These are phyloP conservation scores for Sphaerostilbella broomeana DNA, from an alignment of 2,329 filamentous ascomycete genomes.

Conservation along the genomic window DNA sequence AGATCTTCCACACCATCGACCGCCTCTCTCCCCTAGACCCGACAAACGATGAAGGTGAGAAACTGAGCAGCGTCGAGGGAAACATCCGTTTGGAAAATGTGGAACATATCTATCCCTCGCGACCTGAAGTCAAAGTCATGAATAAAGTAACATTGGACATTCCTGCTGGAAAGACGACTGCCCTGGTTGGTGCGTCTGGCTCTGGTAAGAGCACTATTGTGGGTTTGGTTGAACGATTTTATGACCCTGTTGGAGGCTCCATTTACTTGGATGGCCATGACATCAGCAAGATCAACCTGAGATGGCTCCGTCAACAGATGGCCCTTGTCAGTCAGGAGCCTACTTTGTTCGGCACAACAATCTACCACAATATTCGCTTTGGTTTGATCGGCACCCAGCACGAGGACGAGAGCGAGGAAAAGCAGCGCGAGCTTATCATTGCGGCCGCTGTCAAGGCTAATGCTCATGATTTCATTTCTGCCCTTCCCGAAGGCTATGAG, in stretches of 20 bases:
- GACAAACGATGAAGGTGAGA: constrained; percentile 59
- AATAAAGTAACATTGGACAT: constrained; percentile 71
- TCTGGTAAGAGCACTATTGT: constrained; percentile 95
- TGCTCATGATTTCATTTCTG: constrained; percentile 82
- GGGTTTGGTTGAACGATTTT: constrained; percentile 88
- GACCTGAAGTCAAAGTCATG: constrained; percentile 86
- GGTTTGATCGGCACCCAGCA: constrained; percentile 79
- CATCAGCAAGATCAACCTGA: constrained; percentile 73
- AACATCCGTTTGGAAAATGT: constrained; percentile 74
- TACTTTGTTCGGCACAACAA: constrained; percentile 81
- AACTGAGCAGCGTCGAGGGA: constrained; percentile 65
- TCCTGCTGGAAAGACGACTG: constrained; percentile 88
- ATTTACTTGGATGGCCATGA: constrained; percentile 80
- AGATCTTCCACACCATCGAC: constrained; percentile 94
- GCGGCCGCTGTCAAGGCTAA: constrained; percentile 87
- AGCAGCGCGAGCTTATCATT: constrained; percentile 63
- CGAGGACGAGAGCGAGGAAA: constrained; percentile 60
- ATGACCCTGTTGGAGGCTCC: constrained; percentile 74
- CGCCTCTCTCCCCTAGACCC: constrained; percentile 79
- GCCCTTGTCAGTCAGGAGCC: constrained; percentile 91
- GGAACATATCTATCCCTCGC: constrained; percentile 90
- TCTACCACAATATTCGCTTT: constrained; percentile 80
- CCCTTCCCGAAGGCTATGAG: constrained; percentile 81
- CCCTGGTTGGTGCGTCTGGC: constrained; percentile 87
- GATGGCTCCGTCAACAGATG: constrained; percentile 89